Percentiles rank a stretch among this genome's conserved stretches.
These are phyloP conservation scores for Stephanodiscus minutulus DNA, from an alignment of 108 stramenopile genomes.

Conservation along the genomic window DNA sequence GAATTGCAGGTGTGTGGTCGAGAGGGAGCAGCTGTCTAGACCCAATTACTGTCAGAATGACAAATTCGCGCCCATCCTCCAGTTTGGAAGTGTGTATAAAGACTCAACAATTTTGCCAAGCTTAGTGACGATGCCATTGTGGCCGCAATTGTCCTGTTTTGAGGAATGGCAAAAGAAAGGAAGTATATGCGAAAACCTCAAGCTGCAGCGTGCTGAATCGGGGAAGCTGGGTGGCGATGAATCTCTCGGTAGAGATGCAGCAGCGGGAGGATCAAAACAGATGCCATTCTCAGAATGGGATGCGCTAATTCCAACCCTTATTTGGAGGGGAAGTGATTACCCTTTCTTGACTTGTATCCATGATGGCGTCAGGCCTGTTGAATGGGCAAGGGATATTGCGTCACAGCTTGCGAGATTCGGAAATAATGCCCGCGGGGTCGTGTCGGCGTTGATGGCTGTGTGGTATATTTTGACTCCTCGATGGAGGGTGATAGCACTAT, in stretches of 20 bases:
- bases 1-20: constrained; percentile 9
- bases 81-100: constrained; percentile 33
- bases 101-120: constrained; percentile 15
- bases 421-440: constrained; percentile 5
- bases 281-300: constrained; percentile 19
- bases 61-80: constrained; percentile 29
- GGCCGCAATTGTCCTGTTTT: constrained; percentile 29
- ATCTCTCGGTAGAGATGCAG: neutral
- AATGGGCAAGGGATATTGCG: constrained; percentile 10
- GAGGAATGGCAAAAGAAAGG: constrained; percentile 13
- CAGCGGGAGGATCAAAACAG: neutral
- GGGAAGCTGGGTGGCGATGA: constrained; percentile 5
- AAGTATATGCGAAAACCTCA: constrained; percentile 3
- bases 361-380: constrained; percentile 1
- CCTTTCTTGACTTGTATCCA: constrained; percentile 26
- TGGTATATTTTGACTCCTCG: constrained; percentile 39
- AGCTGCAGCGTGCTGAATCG: neutral
- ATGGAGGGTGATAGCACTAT: constrained; percentile 22
- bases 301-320: constrained; percentile 11
- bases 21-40: neutral
- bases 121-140: constrained; percentile 22
- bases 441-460: constrained; percentile 3
- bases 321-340: constrained; percentile 36
- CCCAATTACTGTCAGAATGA: constrained; percentile 14
- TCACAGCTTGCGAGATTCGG: neutral